Evolutionary conservation across 2,329 filamentous ascomycete species (phyloP).

Genomic region (Ophiosphaerella korrae): DNA sequence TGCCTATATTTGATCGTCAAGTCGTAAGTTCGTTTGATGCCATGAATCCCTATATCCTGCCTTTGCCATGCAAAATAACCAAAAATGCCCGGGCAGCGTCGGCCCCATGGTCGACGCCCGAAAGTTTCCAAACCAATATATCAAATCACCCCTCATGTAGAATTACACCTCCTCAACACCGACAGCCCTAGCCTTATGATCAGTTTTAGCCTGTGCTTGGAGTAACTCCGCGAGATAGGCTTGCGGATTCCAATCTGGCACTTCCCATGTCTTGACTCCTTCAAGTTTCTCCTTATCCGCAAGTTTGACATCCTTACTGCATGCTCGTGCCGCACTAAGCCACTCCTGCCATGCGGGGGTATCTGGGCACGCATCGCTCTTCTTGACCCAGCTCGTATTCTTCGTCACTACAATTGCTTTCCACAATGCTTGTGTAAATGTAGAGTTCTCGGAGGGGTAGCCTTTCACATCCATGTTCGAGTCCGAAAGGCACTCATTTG

Average conservation of each 20-base stretch:
- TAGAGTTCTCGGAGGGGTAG: constrained; percentile 36
- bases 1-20: too few relatives aligned
- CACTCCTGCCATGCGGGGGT: constrained; percentile 51
- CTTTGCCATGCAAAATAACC: not conserved
- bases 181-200: constrained; percentile 18
- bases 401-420: constrained; percentile 55
- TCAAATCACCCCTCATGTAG: too few relatives aligned
- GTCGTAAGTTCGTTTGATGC: not conserved
- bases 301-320: constrained; percentile 19
- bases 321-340: constrained; percentile 43
- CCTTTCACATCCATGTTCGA: constrained; percentile 42
- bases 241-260: constrained; percentile 45
- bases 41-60: not conserved
- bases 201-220: constrained; percentile 20
- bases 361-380: constrained; percentile 49
- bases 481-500: constrained; percentile 42
- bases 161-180: constrained; percentile 22
- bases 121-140: too few relatives aligned
- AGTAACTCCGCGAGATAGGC: constrained; percentile 23
- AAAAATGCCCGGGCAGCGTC: too few relatives aligned
- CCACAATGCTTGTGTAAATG: constrained; percentile 57
- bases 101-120: too few relatives aligned
- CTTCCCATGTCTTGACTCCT: constrained; percentile 34
- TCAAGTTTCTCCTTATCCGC: constrained; percentile 10
- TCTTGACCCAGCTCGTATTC: constrained; percentile 50